Evolutionary conservation across 148 eudicot genomes (phyloP).

Genomic region (Arctostaphylos glauca): DNA sequence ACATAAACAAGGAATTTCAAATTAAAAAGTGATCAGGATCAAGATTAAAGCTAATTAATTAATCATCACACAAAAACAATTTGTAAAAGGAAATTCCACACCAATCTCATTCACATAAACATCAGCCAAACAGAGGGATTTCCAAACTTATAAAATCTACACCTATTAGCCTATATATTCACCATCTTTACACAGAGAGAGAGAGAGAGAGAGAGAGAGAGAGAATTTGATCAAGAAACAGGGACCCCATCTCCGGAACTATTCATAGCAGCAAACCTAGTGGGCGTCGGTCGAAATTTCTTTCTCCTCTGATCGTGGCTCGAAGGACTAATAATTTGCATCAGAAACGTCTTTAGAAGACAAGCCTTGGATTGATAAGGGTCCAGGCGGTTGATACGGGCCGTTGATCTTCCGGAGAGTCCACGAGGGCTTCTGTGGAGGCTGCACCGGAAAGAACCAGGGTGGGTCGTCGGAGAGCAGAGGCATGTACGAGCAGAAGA

Average conservation of each 20-base stretch:
- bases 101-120: not conserved
- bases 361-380: not conserved
- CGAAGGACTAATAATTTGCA: slow-evolving; percentile 20
- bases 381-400: not conserved
- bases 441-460: slow-evolving; percentile 26
- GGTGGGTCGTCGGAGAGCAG: slow-evolving; percentile 21
- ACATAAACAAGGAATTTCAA: not conserved
- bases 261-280: slow-evolving; percentile 16
- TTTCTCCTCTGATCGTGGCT: slow-evolving; percentile 15
- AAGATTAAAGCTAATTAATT: not conserved
- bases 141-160: not conserved
- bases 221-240: slow-evolving; percentile 11
- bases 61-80: not conserved
- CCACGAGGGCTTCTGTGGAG: slow-evolving; percentile 5
- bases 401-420: slow-evolving; percentile 9
- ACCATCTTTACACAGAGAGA: not conserved
- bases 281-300: slow-evolving; percentile 21
- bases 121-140: not conserved
- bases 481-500: slow-evolving; percentile 12
- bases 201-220: not conserved
- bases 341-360: slow-evolving; percentile 9
- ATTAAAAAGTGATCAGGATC: not conserved
- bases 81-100: not conserved
- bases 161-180: not conserved
- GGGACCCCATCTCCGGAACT: not conserved